These are phyloP conservation scores for Brassica napus DNA, from an alignment of 345 rosid genomes.

Conservation along the genomic window Da-Ae NC_063436.1:2580001-2580500, in stretches of 20 bases:
- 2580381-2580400: slow-evolving; percentile 77
- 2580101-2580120: too few species aligned
- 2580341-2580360: neutral
- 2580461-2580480: slow-evolving; percentile 76
- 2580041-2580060: too few species aligned
- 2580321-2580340: neutral
- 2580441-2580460: slow-evolving; percentile 91
- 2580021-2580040: too few species aligned
- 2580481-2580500: slow-evolving; percentile 75
- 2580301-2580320: neutral
- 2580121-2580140: too few species aligned
- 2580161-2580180: neutral
- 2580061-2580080: too few species aligned
- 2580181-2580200: neutral
- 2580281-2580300: neutral
- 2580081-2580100: too few species aligned
- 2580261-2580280: neutral
- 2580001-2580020: too few species aligned
- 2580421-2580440: slow-evolving; percentile 88
- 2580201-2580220: neutral
- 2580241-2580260: neutral
- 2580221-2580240: neutral
- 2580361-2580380: slow-evolving; percentile 36
- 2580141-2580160: too few species aligned
- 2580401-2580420: slow-evolving; percentile 82